Evolutionary conservation across 2,329 filamentous ascomycete genomes (phyloP).

Genomic region (Fusarium scirpi): DNA sequence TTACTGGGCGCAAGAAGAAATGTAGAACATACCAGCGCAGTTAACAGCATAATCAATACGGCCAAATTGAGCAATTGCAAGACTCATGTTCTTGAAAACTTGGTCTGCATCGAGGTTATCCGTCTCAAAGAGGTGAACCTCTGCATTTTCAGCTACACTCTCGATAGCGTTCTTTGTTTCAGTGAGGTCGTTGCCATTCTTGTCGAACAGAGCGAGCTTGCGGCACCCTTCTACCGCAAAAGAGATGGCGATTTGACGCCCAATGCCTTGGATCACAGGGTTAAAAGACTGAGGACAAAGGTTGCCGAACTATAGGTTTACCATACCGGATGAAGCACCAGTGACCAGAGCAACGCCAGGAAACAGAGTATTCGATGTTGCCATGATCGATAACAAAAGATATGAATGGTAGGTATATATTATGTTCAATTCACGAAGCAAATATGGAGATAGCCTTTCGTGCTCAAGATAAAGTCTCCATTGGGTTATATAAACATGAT

Average conservation of each 20-base stretch:
- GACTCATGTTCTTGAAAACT: slow-evolving; percentile 51
- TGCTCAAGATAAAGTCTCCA: not conserved
- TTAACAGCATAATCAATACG: slow-evolving; percentile 62
- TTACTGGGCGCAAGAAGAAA: not conserved
- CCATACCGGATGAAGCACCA: slow-evolving; percentile 49
- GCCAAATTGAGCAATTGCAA: slow-evolving; percentile 51
- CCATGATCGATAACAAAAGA: not conserved
- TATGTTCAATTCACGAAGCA: too few species aligned
- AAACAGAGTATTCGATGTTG: slow-evolving; percentile 39
- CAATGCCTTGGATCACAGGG: slow-evolving; percentile 17
- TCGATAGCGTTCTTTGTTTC: slow-evolving; percentile 47
- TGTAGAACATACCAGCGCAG: slow-evolving; percentile 51
- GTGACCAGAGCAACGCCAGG: slow-evolving; percentile 50
- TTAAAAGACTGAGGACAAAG: not conserved
- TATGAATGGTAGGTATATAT: not conserved
- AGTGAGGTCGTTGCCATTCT: slow-evolving; percentile 48
- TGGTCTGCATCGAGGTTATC: slow-evolving; percentile 54
- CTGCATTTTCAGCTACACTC: not conserved
- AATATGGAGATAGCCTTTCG: too few species aligned
- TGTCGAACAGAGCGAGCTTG: slow-evolving; percentile 57
- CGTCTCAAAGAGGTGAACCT: slow-evolving; percentile 43
- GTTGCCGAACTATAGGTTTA: not conserved
- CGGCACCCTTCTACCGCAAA: slow-evolving; percentile 59
- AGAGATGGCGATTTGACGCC: slow-evolving; percentile 51
- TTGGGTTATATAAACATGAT: slow-evolving; percentile 2